These are phyloP conservation scores for Inga laurina DNA, from an alignment of 306 rosid genomes.

Conservation along the genomic window DNA sequence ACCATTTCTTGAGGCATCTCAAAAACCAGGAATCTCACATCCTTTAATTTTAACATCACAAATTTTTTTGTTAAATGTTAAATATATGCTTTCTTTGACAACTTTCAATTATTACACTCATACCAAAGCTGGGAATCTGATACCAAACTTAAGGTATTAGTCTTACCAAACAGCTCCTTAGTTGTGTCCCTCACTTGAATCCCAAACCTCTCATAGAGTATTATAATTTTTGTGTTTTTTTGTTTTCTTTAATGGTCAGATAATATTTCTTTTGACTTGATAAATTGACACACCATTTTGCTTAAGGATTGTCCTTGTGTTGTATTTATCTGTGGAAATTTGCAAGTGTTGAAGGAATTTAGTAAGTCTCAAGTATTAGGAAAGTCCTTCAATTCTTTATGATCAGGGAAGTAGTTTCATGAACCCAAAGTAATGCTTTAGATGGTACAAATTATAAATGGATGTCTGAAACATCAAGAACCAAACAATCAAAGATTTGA, in stretches of 20 bases:
- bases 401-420: not conserved
- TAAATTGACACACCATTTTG: conserved; percentile 6
- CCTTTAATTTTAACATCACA: not conserved
- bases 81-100: not conserved
- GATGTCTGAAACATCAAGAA: not conserved
- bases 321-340: not conserved
- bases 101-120: not conserved
- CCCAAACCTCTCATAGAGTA: not conserved
- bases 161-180: not conserved
- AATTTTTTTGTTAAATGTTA: not conserved
- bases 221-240: not conserved
- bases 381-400: not conserved
- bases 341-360: not conserved
- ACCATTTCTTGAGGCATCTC: not conserved
- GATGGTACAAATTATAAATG: not conserved
- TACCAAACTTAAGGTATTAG: not conserved
- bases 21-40: not conserved
- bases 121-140: not conserved
- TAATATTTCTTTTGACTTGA: conserved; percentile 9
- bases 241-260: not conserved
- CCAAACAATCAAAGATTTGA: not conserved
- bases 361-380: not conserved
- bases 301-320: not conserved
- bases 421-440: not conserved
- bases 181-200: not conserved